Evolutionary conservation across 371 early-diverging fungal genomes (phyloP).

Genomic region (Mucor plumbeus): DNA sequence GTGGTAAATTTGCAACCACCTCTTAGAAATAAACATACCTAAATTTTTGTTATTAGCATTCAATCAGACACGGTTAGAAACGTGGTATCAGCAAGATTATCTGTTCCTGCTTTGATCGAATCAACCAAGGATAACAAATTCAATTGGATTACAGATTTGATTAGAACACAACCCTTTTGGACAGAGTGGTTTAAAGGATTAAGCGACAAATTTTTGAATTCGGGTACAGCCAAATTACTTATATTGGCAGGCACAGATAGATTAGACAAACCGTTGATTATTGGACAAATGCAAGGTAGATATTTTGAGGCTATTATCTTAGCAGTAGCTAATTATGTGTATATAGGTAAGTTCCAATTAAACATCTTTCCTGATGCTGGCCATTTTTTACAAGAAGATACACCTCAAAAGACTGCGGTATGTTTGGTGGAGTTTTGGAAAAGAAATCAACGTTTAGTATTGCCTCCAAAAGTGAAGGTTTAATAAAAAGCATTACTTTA

Average conservation of each 20-base stretch:
- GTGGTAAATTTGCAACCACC: slow-evolving; percentile 36
- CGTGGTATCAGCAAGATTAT: slow-evolving; percentile 75
- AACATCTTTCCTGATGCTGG: slow-evolving; percentile 83
- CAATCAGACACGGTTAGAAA: slow-evolving; percentile 70
- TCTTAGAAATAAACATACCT: neutral
- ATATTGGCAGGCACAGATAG: slow-evolving; percentile 92
- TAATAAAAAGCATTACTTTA: neutral
- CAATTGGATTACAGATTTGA: slow-evolving; percentile 79
- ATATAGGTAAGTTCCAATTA: slow-evolving; percentile 82
- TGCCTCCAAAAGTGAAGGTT: slow-evolving; percentile 57
- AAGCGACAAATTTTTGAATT: slow-evolving; percentile 78
- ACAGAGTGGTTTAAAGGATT: slow-evolving; percentile 86
- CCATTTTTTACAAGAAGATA: slow-evolving; percentile 92
- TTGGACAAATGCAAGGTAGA: slow-evolving; percentile 96
- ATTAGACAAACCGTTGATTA: slow-evolving; percentile 88
- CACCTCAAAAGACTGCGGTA: slow-evolving; percentile 73
- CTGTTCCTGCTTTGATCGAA: slow-evolving; percentile 69
- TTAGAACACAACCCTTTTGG: slow-evolving; percentile 79
- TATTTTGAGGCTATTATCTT: neutral
- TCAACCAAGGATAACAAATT: slow-evolving; percentile 27
- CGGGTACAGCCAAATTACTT: slow-evolving; percentile 78
- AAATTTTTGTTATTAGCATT: slow-evolving; percentile 33
- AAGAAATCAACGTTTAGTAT: slow-evolving; percentile 75
- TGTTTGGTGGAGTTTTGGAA: slow-evolving; percentile 80
- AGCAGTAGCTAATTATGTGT: neutral